Percentiles rank a stretch among this genome's conserved stretches.
Evolutionary conservation across 2,329 filamentous ascomycete genomes (phyloP).

Genomic region (Colletotrichum sp.): DNA sequence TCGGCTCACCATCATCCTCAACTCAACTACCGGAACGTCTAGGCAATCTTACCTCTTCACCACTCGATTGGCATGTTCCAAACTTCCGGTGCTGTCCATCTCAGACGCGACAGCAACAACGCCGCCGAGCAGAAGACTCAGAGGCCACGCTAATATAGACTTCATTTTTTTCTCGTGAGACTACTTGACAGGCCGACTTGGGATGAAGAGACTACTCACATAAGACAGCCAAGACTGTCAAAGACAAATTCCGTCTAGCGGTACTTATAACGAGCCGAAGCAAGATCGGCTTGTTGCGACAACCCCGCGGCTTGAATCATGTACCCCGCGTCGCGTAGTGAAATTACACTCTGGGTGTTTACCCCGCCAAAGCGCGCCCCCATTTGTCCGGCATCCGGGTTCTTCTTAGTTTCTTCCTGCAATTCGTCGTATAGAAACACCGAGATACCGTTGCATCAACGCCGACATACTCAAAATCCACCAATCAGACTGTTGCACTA

Average conservation of each 20-base stretch:
- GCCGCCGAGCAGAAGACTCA: background rate
- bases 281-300: background rate
- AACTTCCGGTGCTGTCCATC: too few species aligned
- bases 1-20: background rate
- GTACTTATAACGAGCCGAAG: background rate
- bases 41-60: background rate
- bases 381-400: background rate
- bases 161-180: background rate
- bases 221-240: background rate
- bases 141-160: background rate
- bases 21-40: background rate
- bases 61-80: background rate
- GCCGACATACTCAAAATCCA: background rate
- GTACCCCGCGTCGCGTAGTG: background rate
- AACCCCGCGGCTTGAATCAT: background rate
- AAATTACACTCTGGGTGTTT: background rate
- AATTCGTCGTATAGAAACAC: background rate
- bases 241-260: background rate
- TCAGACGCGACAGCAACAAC: background rate
- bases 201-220: background rate
- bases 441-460: background rate
- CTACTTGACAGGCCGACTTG: background rate
- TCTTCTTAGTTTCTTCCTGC: background rate
- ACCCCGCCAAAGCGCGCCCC: background rate
- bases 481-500: background rate